Evolutionary conservation across 2,329 filamentous ascomycete genomes (phyloP), one percentile per base, ranked within the genome.

Genomic region (Aspergillus pseudoviridinutans): DNA sequence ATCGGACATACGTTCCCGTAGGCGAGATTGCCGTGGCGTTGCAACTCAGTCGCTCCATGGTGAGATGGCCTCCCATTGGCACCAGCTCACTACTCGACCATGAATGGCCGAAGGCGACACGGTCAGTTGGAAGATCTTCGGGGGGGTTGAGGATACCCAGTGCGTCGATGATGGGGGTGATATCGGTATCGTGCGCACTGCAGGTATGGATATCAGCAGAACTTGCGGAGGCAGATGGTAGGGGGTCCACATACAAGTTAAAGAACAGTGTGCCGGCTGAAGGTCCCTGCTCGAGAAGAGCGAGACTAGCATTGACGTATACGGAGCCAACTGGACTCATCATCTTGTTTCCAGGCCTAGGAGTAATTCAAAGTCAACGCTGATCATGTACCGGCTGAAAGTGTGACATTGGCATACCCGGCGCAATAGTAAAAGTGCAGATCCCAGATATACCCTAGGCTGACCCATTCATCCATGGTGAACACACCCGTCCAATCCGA

Each of bases 401-500:
- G 10, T 17, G 4, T 20, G 25, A 41, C 4, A 38, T 29, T 46
- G 41, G 17, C 41, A 53, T 50, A 66, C 64, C 65, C 65, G 14
- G 61, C 55, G 20, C 65, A 67, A 52, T 66, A 66, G 41, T 64
- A 67, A 41, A 60, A 67, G 24, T 55, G 25, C 20, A 66, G 32
- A 28, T 66, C 62, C 47, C 61, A 51, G 4, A 58, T 50, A 35
- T 67, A 66, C 12, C 60, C 61, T 38, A 63, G 64, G 12, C 55
- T 58, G 22, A 61, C 59, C 65, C 64, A 66, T 50, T 66, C 64
- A 14, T 67, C 64, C 22, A 59, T 58, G 20, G 64, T 67, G 53
- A 67, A 67, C 4, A 60, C 61, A 42, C 64, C 54, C 22, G 63
- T 65, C 64, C 65, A 67, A 22, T 64, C 54, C 4, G 65, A 67